phyloP scores from a whole-genome alignment of 2,329 filamentous ascomycete species.

The Xylariaceae sp. region DNA sequence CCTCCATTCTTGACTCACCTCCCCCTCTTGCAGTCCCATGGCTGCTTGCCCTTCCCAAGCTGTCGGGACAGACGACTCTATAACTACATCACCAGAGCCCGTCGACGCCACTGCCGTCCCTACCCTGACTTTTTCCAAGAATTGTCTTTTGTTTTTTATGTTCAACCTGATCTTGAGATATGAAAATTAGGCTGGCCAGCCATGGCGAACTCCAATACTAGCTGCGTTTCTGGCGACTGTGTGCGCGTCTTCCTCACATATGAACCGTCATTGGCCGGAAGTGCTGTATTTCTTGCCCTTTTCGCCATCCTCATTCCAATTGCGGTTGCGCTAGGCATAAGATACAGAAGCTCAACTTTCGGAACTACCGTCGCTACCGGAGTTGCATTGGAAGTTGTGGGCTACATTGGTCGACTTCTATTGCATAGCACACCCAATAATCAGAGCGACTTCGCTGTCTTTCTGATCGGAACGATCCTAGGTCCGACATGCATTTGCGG shows the following conservation, averaged over 20 bases:
- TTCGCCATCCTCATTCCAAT: constrained; percentile 40
- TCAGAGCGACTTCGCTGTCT: constrained; percentile 40
- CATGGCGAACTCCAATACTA: constrained; percentile 24
- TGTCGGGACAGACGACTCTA: constrained; percentile 4
- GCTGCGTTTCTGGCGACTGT: constrained; percentile 20
- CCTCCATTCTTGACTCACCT: neutral
- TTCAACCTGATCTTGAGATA: constrained; percentile 9
- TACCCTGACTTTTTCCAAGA: neutral
- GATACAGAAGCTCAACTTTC: constrained; percentile 39
- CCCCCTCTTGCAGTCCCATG: constrained; percentile 9
- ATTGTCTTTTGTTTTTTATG: constrained; percentile 2
- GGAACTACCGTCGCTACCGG: constrained; percentile 38
- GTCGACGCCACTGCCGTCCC: neutral
- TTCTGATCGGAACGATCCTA: constrained; percentile 43
- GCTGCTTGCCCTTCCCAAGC: constrained; percentile 7
- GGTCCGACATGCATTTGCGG: constrained; percentile 44
- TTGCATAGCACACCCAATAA: constrained; percentile 34
- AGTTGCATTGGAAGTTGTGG: constrained; percentile 41
- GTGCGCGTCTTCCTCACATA: constrained; percentile 34
- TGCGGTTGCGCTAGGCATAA: constrained; percentile 36
- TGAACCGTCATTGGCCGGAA: constrained; percentile 36
- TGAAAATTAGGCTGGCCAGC: constrained; percentile 14
- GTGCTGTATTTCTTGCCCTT: constrained; percentile 37
- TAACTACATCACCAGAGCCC: neutral
- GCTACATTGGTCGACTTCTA: constrained; percentile 44